Evolutionary conservation across 1,284 basidiomycete genomes (phyloP).

Genomic region (Stygiomarasmius scandens): DNA sequence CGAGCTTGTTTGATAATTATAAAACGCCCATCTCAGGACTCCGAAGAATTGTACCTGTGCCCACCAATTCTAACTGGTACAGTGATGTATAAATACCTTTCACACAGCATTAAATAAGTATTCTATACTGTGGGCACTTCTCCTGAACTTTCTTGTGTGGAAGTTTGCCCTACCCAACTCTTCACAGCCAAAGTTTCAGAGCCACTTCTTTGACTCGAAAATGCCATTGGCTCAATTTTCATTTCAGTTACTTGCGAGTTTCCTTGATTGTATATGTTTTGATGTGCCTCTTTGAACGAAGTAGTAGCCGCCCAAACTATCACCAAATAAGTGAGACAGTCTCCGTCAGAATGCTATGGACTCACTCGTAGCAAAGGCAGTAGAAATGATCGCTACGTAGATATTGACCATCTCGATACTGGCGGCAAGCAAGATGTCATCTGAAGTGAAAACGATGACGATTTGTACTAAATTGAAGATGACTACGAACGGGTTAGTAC

Average conservation of each 20-base stretch:
- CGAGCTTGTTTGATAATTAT: too few species aligned
- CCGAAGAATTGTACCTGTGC: too few species aligned
- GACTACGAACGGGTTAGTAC: neutral
- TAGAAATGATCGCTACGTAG: slow-evolving; percentile 4
- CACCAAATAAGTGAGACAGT: neutral
- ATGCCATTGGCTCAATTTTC: neutral
- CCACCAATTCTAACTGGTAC: too few species aligned
- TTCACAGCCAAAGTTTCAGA: neutral
- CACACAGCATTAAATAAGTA: too few species aligned
- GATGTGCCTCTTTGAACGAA: neutral
- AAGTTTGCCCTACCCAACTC: neutral
- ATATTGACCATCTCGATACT: slow-evolving; percentile 1
- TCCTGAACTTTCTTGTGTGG: neutral
- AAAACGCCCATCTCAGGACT: too few species aligned
- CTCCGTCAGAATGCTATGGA: neutral
- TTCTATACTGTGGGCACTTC: too few species aligned
- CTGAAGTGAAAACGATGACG: neutral
- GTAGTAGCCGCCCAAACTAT: neutral
- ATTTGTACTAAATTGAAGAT: neutral
- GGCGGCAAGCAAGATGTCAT: neutral
- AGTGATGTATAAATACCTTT: too few species aligned
- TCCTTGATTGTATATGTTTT: neutral
- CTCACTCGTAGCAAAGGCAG: neutral
- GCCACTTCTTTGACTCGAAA: neutral
- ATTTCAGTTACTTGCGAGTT: neutral